A percentile compares a stretch with the other conserved stretches of the same genome.
phyloP scores from a whole-genome alignment of 331 rosid genomes.

The Malus hybrid region DNA sequence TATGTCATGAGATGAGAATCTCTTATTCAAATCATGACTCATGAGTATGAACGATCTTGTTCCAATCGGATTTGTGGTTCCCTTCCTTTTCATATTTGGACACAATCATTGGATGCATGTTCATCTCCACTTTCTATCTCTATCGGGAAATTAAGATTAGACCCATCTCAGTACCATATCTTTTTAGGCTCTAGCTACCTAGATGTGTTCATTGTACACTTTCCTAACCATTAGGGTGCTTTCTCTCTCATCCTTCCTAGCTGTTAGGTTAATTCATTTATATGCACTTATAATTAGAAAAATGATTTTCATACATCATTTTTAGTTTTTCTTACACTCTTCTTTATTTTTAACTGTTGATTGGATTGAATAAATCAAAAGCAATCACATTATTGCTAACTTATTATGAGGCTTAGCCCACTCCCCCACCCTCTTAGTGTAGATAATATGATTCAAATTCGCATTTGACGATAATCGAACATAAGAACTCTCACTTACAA shows the following conservation, averaged over 20 bases:
- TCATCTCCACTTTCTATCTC: constrained; percentile 22
- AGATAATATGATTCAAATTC: too few species aligned
- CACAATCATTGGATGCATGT: constrained; percentile 42
- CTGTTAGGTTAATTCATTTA: background rate
- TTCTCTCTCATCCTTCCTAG: background rate
- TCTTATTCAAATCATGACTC: background rate
- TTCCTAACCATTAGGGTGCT: background rate
- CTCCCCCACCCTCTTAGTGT: too few species aligned
- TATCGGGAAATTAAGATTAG: constrained; percentile 33
- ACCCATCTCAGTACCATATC: constrained; percentile 1
- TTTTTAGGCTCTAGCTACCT: background rate
- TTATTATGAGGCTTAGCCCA: too few species aligned
- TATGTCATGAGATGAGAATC: background rate
- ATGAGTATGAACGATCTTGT: background rate
- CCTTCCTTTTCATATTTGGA: constrained; percentile 56
- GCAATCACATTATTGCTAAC: too few species aligned
- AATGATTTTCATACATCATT: too few species aligned
- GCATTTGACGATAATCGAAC: too few species aligned
- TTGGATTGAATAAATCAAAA: too few species aligned
- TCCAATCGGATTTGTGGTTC: constrained; percentile 25
- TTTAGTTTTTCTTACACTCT: too few species aligned
- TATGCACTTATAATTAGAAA: background rate
- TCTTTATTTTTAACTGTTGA: too few species aligned
- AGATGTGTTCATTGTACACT: background rate
- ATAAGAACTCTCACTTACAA: too few species aligned